Percentiles rank a stretch among this genome's conserved stretches.
These are phyloP conservation scores for Exophiala xenobiotica DNA, from an alignment of 2,329 filamentous ascomycete species.

Conservation along the genomic window DNA sequence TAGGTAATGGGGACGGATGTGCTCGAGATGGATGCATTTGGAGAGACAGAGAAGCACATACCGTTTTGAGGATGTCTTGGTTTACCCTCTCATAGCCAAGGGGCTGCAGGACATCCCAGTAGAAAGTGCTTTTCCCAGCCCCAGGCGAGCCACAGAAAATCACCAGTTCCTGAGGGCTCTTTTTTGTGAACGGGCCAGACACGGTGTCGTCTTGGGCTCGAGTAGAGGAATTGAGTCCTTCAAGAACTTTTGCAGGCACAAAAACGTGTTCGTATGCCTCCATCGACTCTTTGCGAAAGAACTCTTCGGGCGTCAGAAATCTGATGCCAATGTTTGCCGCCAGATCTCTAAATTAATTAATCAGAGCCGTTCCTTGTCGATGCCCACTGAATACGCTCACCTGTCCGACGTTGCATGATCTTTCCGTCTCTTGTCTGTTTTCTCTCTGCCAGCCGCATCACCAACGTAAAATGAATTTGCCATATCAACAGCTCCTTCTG, in stretches of 20 bases:
- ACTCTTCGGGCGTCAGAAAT: conserved; percentile 89
- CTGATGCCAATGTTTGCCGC: conserved; percentile 78
- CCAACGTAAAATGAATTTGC: conserved; percentile 79
- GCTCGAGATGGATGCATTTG: no score
- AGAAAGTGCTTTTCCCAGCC: conserved; percentile 90
- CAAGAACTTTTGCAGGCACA: conserved; percentile 62
- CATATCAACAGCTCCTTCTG: conserved; percentile 62
- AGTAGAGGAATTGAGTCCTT: not conserved
- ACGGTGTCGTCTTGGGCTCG: not conserved
- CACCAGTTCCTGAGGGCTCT: conserved; percentile 69
- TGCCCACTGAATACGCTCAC: no score
- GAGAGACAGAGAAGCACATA: conserved; percentile 38
- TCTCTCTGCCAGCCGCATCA: conserved; percentile 67
- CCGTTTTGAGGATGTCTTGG: conserved; percentile 80
- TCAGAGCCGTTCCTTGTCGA: no score
- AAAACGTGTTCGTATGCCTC: conserved; percentile 69
- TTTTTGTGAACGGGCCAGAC: conserved; percentile 52
- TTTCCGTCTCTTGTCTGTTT: conserved; percentile 44
- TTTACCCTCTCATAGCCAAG: conserved; percentile 83
- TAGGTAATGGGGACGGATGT: no score
- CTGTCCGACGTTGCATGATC: conserved; percentile 63
- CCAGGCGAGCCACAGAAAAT: conserved; percentile 87
- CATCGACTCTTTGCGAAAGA: conserved; percentile 69
- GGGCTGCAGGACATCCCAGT: conserved; percentile 72
- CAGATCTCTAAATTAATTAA: conserved; percentile 73